Conservation (phyloP, 805 yeast genomes). For the Torulaspora maleeae region DNA sequence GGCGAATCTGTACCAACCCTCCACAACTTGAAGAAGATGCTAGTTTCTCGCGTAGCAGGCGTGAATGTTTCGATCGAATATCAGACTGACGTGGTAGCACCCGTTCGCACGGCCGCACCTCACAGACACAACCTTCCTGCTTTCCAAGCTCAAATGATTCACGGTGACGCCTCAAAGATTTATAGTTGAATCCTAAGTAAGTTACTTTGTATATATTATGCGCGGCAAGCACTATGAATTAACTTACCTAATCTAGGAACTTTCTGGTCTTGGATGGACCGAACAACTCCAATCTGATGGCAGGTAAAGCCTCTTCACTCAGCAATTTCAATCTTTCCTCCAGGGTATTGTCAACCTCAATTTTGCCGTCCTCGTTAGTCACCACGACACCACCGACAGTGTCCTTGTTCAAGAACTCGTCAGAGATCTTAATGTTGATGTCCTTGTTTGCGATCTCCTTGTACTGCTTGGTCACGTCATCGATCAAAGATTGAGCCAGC, state of each 20-base stretch:
- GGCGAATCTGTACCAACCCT: no score
- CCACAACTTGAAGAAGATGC: no score
- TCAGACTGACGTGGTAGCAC: no score
- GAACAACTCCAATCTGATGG: slow-evolving; percentile 82
- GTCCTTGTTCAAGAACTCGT: slow-evolving; percentile 55
- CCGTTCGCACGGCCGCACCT: no score
- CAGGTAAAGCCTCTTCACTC: slow-evolving; percentile 83
- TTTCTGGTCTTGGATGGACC: slow-evolving; percentile 83
- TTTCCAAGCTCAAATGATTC: background rate
- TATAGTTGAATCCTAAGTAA: background rate
- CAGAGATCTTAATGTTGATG: slow-evolving; percentile 53
- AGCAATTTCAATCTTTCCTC: slow-evolving; percentile 88
- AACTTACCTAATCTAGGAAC: slow-evolving; percentile 66
- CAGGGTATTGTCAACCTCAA: slow-evolving; percentile 86
- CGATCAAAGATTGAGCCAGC: slow-evolving; percentile 41
- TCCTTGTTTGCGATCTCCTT: slow-evolving; percentile 56
- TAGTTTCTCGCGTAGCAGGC: no score
- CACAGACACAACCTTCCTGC: no score
- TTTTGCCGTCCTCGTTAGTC: slow-evolving; percentile 67
- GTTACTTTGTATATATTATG: background rate
- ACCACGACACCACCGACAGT: slow-evolving; percentile 82
- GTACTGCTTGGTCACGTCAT: slow-evolving; percentile 58
- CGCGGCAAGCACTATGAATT: background rate
- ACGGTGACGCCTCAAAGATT: background rate
- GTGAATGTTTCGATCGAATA: no score